These are phyloP conservation scores for Entomortierella lignicola DNA, from an alignment of 192 early-diverging fungal species.

Conservation along the genomic window DNA sequence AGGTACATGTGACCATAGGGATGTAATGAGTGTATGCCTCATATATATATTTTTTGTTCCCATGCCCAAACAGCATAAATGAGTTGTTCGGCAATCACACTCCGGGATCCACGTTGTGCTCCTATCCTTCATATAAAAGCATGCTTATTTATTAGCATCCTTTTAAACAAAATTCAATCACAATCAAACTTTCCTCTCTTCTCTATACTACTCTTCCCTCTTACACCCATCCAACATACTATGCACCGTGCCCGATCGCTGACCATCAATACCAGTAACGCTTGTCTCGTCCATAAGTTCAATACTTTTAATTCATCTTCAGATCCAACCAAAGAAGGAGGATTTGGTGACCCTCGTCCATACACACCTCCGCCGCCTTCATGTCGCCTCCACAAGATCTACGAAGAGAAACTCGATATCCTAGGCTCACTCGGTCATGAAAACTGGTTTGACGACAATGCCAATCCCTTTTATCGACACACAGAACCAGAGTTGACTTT, in stretches of 20 bases:
- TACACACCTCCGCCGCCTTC: conserved; percentile 36
- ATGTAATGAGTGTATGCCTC: not conserved
- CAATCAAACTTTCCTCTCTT: not conserved
- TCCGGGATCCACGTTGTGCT: not conserved
- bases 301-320: not conserved
- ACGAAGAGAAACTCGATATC: conserved; percentile 42
- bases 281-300: conserved; percentile 23
- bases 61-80: too few species aligned
- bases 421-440: conserved; percentile 29
- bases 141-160: not conserved
- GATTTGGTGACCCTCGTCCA: too few species aligned
- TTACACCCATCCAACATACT: not conserved
- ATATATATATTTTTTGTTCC: too few species aligned
- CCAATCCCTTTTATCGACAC: conserved; percentile 35
- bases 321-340: not conserved
- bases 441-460: conserved; percentile 45
- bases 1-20: not conserved
- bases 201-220: not conserved
- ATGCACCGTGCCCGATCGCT: conserved; percentile 32
- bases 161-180: not conserved
- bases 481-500: not conserved
- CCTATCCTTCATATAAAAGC: not conserved
- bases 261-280: conserved; percentile 41
- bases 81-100: not conserved
- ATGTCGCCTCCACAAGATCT: conserved; percentile 38